Evolutionary conservation across 2,329 filamentous ascomycete species (phyloP).

Genomic region (Xylogone sp.): DNA sequence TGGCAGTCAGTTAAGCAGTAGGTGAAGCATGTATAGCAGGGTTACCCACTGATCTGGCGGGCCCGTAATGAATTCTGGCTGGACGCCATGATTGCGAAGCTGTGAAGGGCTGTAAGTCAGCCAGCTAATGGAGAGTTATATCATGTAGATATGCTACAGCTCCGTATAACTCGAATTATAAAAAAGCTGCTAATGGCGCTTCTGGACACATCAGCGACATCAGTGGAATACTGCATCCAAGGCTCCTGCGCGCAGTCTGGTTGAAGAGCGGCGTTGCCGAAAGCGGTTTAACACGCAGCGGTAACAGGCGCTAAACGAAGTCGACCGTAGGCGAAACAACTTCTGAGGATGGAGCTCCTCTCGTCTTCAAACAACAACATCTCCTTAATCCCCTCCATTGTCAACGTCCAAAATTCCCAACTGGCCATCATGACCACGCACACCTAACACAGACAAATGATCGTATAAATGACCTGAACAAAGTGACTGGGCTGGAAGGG

Average conservation of each 20-base stretch:
- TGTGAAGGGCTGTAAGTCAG: conserved; percentile 26
- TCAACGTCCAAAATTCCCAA: conserved; percentile 9
- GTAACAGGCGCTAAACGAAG: neutral
- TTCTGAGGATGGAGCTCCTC: conserved; percentile 1
- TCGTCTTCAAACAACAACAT: conserved; percentile 7
- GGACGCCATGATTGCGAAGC: conserved; percentile 44
- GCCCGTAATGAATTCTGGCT: conserved; percentile 59
- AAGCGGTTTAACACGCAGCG: neutral
- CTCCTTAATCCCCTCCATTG: conserved; percentile 10
- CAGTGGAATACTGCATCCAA: conserved; percentile 2
- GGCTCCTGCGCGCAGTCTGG: too few relatives aligned
- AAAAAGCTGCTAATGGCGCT: neutral
- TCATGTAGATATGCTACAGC: conserved; percentile 21
- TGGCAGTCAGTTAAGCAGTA: conserved; percentile 47
- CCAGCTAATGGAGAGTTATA: conserved; percentile 16
- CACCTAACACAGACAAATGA: conserved; percentile 26
- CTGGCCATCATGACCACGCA: conserved; percentile 21
- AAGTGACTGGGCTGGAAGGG: conserved; percentile 18
- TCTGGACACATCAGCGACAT: conserved; percentile 13
- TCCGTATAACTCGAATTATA: conserved; percentile 2
- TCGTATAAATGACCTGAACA: conserved; percentile 29
- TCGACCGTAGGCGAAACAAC: neutral
- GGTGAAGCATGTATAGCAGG: neutral
- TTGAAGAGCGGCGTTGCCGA: neutral
- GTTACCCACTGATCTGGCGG: conserved; percentile 64